Evolutionary conservation across 371 early-diverging fungal species (phyloP).

Genomic region (Spraguea lophii): DNA sequence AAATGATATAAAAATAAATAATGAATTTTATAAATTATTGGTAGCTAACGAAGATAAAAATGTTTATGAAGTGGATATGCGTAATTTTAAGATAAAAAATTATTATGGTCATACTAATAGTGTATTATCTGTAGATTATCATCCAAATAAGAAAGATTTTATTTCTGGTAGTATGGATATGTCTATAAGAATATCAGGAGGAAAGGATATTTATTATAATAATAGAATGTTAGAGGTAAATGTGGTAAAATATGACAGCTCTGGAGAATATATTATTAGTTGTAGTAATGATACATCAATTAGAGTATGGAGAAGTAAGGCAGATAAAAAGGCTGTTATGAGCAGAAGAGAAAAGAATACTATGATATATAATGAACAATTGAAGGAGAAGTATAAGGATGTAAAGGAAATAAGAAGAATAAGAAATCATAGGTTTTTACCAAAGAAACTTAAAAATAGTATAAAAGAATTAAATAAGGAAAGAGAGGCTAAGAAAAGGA

Average conservation of each 20-base stretch:
- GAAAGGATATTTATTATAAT: conserved; percentile 84
- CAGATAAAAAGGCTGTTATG: conserved; percentile 58
- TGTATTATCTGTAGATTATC: conserved; percentile 80
- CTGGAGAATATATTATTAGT: conserved; percentile 74
- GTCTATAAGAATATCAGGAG: conserved; percentile 70
- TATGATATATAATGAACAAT: conserved; percentile 57
- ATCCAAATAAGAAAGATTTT: conserved; percentile 81
- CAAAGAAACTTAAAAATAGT: conserved; percentile 33
- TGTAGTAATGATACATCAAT: conserved; percentile 91
- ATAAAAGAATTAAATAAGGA: conserved; percentile 33
- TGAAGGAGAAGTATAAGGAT: conserved; percentile 74
- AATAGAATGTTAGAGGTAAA: conserved; percentile 83
- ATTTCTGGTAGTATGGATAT: conserved; percentile 82
- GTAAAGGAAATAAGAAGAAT: conserved; percentile 72
- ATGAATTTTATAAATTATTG: too few relatives aligned
- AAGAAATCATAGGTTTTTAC: conserved; percentile 37
- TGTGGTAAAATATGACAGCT: conserved; percentile 71
- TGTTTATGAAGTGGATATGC: conserved; percentile 78
- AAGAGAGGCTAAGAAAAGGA: conserved; percentile 32
- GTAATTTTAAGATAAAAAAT: conserved; percentile 63
- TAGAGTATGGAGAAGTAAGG: conserved; percentile 85
- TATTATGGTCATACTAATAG: conserved; percentile 84
- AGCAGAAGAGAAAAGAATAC: conserved; percentile 58
- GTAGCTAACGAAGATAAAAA: conserved; percentile 85
- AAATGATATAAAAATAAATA: conserved; percentile 34